Percentiles rank a stretch among this genome's conserved stretches.
Conservation (phyloP, 1,284 basidiomycete species). For the Pseudozyma flocculosa region DNA sequence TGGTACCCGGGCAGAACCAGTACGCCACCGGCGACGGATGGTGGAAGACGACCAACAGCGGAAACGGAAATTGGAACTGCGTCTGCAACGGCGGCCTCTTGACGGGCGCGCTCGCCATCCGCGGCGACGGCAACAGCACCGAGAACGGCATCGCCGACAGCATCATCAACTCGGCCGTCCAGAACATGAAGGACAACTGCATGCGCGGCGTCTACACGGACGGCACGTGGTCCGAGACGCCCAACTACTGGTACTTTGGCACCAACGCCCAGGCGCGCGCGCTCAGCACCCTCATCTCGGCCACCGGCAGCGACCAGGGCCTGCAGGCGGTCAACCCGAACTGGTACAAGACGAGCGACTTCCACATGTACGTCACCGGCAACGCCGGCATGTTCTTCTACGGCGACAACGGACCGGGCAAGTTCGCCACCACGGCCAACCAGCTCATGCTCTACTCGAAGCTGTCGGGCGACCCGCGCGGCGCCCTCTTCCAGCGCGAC, state of each 20-base stretch:
- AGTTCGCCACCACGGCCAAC: conserved; percentile 67
- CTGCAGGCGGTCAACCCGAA: conserved; percentile 64
- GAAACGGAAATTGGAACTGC: conserved; percentile 91
- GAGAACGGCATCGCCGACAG: conserved; percentile 70
- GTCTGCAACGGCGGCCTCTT: conserved; percentile 91
- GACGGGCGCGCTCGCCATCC: conserved; percentile 83
- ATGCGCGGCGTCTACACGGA: conserved; percentile 67
- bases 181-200: conserved; percentile 79
- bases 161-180: conserved; percentile 69
- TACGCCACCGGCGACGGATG: conserved; percentile 58
- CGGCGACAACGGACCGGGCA: conserved; percentile 94
- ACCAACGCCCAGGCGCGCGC: conserved; percentile 92
- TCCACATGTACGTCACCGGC: conserved; percentile 87
- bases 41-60: conserved; percentile 59
- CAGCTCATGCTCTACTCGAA: conserved; percentile 49
- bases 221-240: conserved; percentile 92
- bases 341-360: conserved; percentile 75
- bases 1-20: conserved; percentile 62
- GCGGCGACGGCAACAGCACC: conserved; percentile 69
- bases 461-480: conserved; percentile 64
- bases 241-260: conserved; percentile 67
- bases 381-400: conserved; percentile 85
- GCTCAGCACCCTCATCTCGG: conserved; percentile 76
- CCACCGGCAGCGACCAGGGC: conserved; percentile 79
- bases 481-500: conserved; percentile 88